Evolutionary conservation across 257 asterid genomes (phyloP).

Genomic region (Rubia yunnanensis): DNA sequence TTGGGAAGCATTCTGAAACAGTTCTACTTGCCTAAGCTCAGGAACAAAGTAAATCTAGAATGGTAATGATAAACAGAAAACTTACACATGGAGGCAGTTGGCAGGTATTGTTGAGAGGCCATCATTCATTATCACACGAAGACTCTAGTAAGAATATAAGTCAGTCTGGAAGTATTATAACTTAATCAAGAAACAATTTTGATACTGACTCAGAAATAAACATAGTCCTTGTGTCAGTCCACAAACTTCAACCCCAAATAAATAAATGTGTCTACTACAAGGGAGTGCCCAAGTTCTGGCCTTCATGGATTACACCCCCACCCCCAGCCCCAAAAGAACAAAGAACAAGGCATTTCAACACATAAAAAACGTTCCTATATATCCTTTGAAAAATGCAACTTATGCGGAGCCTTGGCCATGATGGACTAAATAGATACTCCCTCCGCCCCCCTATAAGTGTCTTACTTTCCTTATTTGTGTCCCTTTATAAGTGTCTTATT

Average conservation of each 20-base stretch:
- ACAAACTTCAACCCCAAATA: too few species aligned
- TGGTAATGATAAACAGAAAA: constrained; percentile 5
- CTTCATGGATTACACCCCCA: too few species aligned
- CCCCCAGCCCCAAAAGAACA: too few species aligned
- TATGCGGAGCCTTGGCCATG: background rate
- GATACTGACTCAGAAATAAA: background rate
- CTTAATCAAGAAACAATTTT: background rate
- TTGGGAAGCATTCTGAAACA: background rate
- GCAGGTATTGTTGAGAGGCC: constrained; percentile 88
- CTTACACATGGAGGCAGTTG: constrained; percentile 87
- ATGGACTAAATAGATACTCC: background rate
- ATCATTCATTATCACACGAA: constrained; percentile 97
- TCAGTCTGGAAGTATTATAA: constrained; percentile 17
- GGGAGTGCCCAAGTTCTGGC: background rate
- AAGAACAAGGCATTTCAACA: too few species aligned
- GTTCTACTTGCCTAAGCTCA: background rate
- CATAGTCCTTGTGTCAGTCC: background rate
- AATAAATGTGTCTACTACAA: background rate
- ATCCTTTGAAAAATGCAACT: too few species aligned
- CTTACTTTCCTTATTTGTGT: too few species aligned
- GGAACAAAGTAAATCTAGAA: background rate
- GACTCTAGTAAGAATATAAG: constrained; percentile 47
- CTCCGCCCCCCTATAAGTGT: too few species aligned
- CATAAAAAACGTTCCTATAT: too few species aligned
- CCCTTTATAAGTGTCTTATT: too few species aligned